A percentile compares a stretch with the other conserved stretches of the same genome.
Conservation (phyloP, 192 early-diverging fungal genomes). For the Backusella circina region DNA sequence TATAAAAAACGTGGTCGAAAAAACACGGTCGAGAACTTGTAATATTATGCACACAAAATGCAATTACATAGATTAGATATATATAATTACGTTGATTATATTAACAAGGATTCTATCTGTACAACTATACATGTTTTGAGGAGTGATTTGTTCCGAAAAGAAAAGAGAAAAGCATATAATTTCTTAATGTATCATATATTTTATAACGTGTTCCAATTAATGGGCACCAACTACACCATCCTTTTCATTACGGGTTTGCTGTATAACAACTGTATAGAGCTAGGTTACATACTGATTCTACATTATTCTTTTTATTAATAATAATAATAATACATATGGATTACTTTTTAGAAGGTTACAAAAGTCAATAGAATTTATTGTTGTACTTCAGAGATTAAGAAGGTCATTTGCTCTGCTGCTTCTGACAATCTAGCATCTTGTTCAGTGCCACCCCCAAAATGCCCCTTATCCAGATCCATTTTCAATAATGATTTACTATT, state of each 20-base stretch:
- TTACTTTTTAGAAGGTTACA: neutral
- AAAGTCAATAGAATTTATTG: neutral
- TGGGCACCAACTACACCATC: neutral
- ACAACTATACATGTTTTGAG: neutral
- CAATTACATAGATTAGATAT: neutral
- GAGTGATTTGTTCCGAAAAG: neutral
- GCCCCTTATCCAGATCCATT: slow-evolving; percentile 47
- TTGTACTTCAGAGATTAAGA: slow-evolving; percentile 46
- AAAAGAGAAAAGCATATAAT: neutral
- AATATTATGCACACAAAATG: neutral
- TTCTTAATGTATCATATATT: neutral
- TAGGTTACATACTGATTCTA: no score
- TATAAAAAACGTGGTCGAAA: neutral
- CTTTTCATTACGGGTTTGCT: neutral
- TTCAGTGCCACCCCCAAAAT: slow-evolving; percentile 47
- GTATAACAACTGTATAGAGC: neutral
- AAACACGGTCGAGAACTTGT: neutral
- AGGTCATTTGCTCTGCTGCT: slow-evolving; percentile 49
- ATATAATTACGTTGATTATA: neutral
- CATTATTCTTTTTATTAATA: neutral
- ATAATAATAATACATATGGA: neutral
- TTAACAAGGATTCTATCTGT: neutral
- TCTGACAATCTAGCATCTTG: slow-evolving; percentile 48
- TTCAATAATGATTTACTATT: slow-evolving; percentile 33
- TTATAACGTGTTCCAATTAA: neutral